Percentiles rank a stretch among this genome's conserved stretches.
Conservation (phyloP, 306 rosid genomes). For the Albizia julibrissin region DNA sequence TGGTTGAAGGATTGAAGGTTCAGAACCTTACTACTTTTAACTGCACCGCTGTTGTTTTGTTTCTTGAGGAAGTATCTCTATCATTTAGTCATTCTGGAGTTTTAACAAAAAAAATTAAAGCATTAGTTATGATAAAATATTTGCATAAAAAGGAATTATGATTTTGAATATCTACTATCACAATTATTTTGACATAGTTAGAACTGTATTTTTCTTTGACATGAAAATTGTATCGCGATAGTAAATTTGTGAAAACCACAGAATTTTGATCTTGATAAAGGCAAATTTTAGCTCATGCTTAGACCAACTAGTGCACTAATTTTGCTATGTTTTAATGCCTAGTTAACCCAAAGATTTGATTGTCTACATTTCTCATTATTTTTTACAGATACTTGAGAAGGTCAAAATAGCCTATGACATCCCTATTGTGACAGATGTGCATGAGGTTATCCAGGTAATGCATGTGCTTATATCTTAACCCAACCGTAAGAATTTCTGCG, state of each 20-base stretch:
- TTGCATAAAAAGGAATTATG: not conserved
- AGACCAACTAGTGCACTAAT: constrained; percentile 15
- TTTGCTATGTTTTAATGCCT: constrained; percentile 5
- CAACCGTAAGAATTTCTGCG: not conserved
- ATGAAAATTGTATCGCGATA: constrained; percentile 10
- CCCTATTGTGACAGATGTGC: constrained; percentile 93
- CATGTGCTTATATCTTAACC: constrained; percentile 8
- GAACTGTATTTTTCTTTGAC: constrained; percentile 22
- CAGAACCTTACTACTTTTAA: constrained; percentile 17
- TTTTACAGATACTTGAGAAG: constrained; percentile 86
- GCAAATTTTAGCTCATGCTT: constrained; percentile 1
- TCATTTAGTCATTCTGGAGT: constrained; percentile 7
- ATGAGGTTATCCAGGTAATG: constrained; percentile 70
- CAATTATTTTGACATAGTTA: not conserved
- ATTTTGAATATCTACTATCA: not conserved
- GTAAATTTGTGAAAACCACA: constrained; percentile 7
- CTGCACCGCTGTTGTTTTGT: constrained; percentile 23
- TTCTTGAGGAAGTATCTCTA: constrained; percentile 23
- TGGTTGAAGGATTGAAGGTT: constrained; percentile 90
- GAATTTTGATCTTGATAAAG: constrained; percentile 15
- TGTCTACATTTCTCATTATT: not conserved
- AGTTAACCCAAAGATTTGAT: not conserved
- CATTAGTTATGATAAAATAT: not conserved
- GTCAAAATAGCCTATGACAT: constrained; percentile 83
- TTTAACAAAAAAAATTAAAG: not conserved